These are phyloP conservation scores for Neurospora sp. DNA, from an alignment of 495 filamentous ascomycete species.

Conservation along the genomic window DNA sequence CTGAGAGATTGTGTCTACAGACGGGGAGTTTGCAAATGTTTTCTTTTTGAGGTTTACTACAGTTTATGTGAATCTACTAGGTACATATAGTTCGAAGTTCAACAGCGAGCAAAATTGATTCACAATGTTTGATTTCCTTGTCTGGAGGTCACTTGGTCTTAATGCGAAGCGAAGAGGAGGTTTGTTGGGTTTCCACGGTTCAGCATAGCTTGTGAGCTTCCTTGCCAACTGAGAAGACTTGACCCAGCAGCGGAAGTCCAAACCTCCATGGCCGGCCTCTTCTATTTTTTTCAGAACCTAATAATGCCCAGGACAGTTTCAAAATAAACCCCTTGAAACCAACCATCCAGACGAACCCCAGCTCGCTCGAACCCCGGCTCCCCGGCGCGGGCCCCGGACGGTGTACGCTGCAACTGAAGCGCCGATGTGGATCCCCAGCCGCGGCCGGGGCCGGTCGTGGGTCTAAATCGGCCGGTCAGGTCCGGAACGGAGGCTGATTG, in stretches of 20 bases:
- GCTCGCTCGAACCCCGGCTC: neutral
- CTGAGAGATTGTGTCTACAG: neutral
- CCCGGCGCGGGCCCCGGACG: neutral
- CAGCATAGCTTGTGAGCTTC: too few relatives aligned
- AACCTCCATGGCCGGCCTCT: neutral
- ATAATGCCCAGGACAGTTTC: neutral
- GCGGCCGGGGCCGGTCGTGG: neutral
- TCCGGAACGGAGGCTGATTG: neutral
- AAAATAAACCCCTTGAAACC: neutral
- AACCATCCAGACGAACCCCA: neutral
- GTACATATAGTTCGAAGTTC: neutral
- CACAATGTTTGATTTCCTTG: too few relatives aligned
- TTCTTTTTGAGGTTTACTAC: neutral
- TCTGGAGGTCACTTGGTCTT: too few relatives aligned
- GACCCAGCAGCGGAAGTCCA: neutral
- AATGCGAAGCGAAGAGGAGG: too few relatives aligned
- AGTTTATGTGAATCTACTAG: neutral
- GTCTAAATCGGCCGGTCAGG: neutral
- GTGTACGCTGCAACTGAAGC: neutral
- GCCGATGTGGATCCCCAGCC: neutral
- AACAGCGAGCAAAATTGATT: neutral
- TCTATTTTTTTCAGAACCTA: neutral
- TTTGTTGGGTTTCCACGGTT: neutral
- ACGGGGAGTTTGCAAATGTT: neutral
- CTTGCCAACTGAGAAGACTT: too few relatives aligned